A percentile compares a stretch with the other conserved stretches of the same genome.
These are phyloP conservation scores for Arthrinium phaeospermum DNA, from an alignment of 2,329 filamentous ascomycete species.

Conservation along the genomic window DNA sequence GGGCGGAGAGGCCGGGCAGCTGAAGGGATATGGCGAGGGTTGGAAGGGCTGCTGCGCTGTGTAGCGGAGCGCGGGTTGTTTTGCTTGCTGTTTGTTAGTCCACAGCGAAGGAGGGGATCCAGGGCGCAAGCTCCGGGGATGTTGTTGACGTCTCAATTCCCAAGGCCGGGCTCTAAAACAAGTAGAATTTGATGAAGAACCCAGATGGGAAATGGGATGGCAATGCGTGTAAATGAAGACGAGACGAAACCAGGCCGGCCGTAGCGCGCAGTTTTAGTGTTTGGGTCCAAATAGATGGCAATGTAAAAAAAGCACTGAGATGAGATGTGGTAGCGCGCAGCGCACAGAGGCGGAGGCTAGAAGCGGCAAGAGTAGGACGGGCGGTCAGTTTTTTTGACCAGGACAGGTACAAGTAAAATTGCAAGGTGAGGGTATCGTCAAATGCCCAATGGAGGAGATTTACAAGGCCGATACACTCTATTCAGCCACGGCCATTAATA, in stretches of 20 bases:
- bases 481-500: constrained; percentile 25
- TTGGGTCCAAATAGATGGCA: constrained; percentile 4
- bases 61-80: neutral
- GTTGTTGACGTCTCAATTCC: constrained; percentile 10
- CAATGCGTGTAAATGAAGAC: constrained; percentile 13
- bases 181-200: constrained; percentile 14
- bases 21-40: neutral
- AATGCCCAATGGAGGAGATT: constrained; percentile 5
- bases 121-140: neutral
- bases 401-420: neutral
- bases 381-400: neutral
- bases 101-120: constrained; percentile 1
- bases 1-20: neutral
- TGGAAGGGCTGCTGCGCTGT: neutral
- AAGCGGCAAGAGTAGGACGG: neutral
- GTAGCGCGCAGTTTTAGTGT: constrained; percentile 14
- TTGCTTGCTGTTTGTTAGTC: constrained; percentile 1
- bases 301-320: constrained; percentile 14
- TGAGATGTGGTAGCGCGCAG: constrained; percentile 16
- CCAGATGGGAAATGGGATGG: neutral
- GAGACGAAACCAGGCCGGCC: constrained; percentile 1
- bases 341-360: constrained; percentile 16
- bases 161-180: constrained; percentile 15
- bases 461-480: constrained; percentile 19
- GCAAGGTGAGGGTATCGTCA: constrained; percentile 14